Evolutionary conservation across 495 filamentous ascomycete species (phyloP).

Genomic region (Podospora pseudopauciseta): DNA sequence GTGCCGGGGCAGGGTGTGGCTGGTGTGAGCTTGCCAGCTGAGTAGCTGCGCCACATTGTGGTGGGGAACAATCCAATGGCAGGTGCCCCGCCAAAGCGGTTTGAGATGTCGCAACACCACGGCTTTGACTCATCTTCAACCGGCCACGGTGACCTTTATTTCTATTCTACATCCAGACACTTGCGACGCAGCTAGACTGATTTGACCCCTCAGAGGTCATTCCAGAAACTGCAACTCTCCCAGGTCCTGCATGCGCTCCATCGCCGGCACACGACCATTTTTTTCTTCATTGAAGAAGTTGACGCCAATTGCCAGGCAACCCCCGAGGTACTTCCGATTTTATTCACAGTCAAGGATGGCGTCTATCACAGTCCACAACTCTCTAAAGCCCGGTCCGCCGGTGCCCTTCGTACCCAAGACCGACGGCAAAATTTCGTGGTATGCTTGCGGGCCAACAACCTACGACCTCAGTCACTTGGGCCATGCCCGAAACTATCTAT

Average conservation of each 20-base stretch:
- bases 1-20: neutral
- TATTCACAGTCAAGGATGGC: constrained; percentile 36
- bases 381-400: constrained; percentile 64
- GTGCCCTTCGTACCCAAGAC: constrained; percentile 74
- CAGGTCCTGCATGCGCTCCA: constrained; percentile 25
- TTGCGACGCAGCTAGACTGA: neutral
- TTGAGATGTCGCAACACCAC: neutral
- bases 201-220: neutral
- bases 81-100: constrained; percentile 9
- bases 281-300: constrained; percentile 16
- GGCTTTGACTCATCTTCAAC: constrained; percentile 27
- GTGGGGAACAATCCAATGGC: constrained; percentile 16
- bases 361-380: constrained; percentile 68
- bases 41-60: constrained; percentile 12
- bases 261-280: constrained; percentile 20
- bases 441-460: constrained; percentile 88
- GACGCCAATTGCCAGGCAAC: constrained; percentile 21
- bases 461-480: constrained; percentile 90
- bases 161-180: neutral
- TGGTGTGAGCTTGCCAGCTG: neutral
- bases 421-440: constrained; percentile 75
- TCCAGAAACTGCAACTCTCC: constrained; percentile 1
- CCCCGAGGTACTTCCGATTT: constrained; percentile 16
- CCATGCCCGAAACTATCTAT: constrained; percentile 42
- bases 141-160: constrained; percentile 29